Evolutionary conservation across 305 asterid genomes (phyloP).

Genomic region (Fraxinus sp.): DNA sequence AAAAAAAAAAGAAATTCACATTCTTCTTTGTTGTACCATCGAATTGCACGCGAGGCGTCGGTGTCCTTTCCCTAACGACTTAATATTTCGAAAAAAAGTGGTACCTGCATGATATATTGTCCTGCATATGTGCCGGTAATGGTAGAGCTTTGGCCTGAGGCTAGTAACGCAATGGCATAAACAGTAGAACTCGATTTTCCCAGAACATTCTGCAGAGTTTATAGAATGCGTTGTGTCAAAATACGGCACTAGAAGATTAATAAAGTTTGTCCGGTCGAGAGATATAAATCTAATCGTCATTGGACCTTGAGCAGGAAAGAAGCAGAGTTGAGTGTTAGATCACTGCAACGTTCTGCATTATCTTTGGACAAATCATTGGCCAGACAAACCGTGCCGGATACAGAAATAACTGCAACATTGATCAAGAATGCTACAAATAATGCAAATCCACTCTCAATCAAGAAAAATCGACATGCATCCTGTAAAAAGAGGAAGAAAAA

Average conservation of each 20-base stretch:
- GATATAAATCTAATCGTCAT: neutral
- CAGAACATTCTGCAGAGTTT: constrained; percentile 57
- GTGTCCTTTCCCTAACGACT: neutral
- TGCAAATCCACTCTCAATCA: constrained; percentile 90
- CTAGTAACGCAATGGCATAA: constrained; percentile 81
- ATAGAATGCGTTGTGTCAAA: neutral
- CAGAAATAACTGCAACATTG: constrained; percentile 72
- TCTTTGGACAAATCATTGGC: constrained; percentile 33
- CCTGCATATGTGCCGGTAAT: constrained; percentile 97
- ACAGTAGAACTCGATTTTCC: constrained; percentile 77
- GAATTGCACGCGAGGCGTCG: neutral
- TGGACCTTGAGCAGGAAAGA: constrained; percentile 82
- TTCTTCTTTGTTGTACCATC: neutral
- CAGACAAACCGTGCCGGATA: constrained; percentile 73
- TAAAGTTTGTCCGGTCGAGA: neutral
- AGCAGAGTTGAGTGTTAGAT: constrained; percentile 83
- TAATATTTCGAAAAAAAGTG: neutral
- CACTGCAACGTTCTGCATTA: constrained; percentile 45
- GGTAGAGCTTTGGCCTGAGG: constrained; percentile 93
- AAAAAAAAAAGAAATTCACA: neutral
- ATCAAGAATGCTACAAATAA: constrained; percentile 69
- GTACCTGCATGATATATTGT: constrained; percentile 87
- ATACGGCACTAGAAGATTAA: neutral
- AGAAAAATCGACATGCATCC: constrained; percentile 84
- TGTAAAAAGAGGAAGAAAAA: constrained; percentile 24